phyloP scores from a whole-genome alignment of 1,284 basidiomycete genomes.

The Ceratobasidium theobromae region DNA sequence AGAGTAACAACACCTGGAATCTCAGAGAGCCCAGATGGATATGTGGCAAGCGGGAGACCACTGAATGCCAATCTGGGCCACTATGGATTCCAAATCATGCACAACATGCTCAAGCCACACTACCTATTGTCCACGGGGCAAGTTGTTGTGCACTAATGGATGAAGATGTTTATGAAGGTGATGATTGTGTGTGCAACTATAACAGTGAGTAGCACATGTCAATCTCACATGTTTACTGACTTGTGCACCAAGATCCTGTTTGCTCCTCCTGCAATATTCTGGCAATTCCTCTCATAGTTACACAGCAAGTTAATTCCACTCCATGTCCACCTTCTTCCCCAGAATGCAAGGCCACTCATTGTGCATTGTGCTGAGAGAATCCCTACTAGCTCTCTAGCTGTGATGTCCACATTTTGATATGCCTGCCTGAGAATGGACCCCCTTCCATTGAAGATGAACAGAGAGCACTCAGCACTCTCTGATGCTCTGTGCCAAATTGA shows the following conservation, averaged over 20 bases:
- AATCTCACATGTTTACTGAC: constrained; percentile 27
- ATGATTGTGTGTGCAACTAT: constrained; percentile 93
- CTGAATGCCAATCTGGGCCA: constrained; percentile 86
- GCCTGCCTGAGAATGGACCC: constrained; percentile 45
- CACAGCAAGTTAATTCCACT: constrained; percentile 93
- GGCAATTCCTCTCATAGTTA: constrained; percentile 91
- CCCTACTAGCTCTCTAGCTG: constrained; percentile 86
- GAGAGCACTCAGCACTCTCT: too few species aligned
- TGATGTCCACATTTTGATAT: constrained; percentile 81
- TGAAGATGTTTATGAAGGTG: constrained; percentile 99
- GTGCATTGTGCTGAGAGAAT: constrained; percentile 83
- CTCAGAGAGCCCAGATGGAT: too few species aligned
- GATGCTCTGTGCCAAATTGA: too few species aligned
- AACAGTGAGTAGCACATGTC: constrained; percentile 58
- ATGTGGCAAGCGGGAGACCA: too few species aligned
- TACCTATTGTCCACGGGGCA: constrained; percentile 92
- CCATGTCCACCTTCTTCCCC: constrained; percentile 93
- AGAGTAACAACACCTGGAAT: too few species aligned
- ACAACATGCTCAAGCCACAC: constrained; percentile 85
- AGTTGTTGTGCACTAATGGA: constrained; percentile 86
- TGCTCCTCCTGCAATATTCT: constrained; percentile 97
- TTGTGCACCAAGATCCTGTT: constrained; percentile 94
- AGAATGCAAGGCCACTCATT: constrained; percentile 85
- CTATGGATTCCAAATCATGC: constrained; percentile 94
- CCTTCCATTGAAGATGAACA: too few species aligned